These are phyloP conservation scores for Gardenia jasminoides DNA, from an alignment of 257 asterid species.

Conservation along the genomic window DNA sequence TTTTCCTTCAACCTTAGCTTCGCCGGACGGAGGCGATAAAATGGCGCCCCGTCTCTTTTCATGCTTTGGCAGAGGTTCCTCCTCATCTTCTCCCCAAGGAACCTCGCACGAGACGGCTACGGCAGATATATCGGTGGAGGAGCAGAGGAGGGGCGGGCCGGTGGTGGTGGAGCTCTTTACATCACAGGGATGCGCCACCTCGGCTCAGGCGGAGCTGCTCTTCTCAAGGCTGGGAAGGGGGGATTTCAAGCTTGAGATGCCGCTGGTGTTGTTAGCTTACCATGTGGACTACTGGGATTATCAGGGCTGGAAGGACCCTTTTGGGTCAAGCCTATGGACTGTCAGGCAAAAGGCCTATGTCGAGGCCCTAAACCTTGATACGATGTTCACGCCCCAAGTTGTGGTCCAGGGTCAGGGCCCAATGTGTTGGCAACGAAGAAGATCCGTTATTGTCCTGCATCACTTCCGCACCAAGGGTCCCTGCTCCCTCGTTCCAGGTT, in stretches of 20 bases:
- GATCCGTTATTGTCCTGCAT: conserved; percentile 54
- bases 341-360: conserved; percentile 85
- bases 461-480: conserved; percentile 52
- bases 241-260: conserved; percentile 62
- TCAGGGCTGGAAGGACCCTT: conserved; percentile 90
- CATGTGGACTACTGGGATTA: conserved; percentile 95
- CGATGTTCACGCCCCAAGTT: conserved; percentile 72
- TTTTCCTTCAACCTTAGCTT: conserved; percentile 1
- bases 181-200: conserved; percentile 91
- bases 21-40: conserved; percentile 31
- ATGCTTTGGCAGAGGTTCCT: conserved; percentile 50
- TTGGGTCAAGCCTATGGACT: conserved; percentile 84
- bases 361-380: conserved; percentile 62
- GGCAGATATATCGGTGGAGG: conserved; percentile 57
- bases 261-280: conserved; percentile 64
- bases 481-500: conserved; percentile 78
- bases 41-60: conserved; percentile 74
- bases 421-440: conserved; percentile 55
- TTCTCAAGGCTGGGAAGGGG: conserved; percentile 88
- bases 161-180: conserved; percentile 86
- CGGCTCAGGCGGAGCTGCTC: conserved; percentile 82
- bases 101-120: conserved; percentile 31
- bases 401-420: conserved; percentile 78
- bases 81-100: conserved; percentile 19
- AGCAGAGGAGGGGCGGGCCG: conserved; percentile 57